Evolutionary conservation across 2,329 filamentous ascomycete genomes (phyloP).

Genomic region (Neonectria magnoliae): DNA sequence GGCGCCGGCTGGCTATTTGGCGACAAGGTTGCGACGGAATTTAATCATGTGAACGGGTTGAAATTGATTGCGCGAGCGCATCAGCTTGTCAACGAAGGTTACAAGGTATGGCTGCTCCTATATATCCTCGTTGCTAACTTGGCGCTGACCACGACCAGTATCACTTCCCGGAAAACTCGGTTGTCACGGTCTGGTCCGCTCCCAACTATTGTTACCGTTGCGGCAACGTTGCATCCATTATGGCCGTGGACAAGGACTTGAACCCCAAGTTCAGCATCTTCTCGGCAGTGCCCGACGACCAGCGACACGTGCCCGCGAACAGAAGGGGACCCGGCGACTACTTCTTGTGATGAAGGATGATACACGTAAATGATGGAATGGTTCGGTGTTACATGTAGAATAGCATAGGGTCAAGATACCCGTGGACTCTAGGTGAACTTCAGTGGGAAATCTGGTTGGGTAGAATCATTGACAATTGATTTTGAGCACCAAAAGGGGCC

Average conservation of each 20-base stretch:
- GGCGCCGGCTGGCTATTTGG: conserved; percentile 99
- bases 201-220: conserved; percentile 96
- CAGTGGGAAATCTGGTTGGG: conserved; percentile 41
- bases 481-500: conserved; percentile 17
- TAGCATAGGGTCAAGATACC: conserved; percentile 56
- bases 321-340: conserved; percentile 75
- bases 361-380: conserved; percentile 40
- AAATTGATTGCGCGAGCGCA: conserved; percentile 97
- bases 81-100: conserved; percentile 97
- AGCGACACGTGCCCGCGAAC: conserved; percentile 80
- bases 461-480: conserved; percentile 37
- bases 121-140: background rate
- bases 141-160: conserved; percentile 65
- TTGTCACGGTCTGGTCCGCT: conserved; percentile 97
- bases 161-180: conserved; percentile 93
- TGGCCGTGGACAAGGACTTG: conserved; percentile 87
- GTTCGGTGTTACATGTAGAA: conserved; percentile 51
- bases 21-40: conserved; percentile 96
- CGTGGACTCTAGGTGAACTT: conserved; percentile 48
- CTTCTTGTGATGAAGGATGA: conserved; percentile 64
- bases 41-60: conserved; percentile 95
- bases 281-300: conserved; percentile 86
- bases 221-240: conserved; percentile 96
- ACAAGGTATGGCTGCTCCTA: conserved; percentile 72
- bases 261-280: conserved; percentile 94